Base-by-base conservation (phyloP, 2,329 filamentous ascomycete genomes). In the Grosmannia clavigera region DNA sequence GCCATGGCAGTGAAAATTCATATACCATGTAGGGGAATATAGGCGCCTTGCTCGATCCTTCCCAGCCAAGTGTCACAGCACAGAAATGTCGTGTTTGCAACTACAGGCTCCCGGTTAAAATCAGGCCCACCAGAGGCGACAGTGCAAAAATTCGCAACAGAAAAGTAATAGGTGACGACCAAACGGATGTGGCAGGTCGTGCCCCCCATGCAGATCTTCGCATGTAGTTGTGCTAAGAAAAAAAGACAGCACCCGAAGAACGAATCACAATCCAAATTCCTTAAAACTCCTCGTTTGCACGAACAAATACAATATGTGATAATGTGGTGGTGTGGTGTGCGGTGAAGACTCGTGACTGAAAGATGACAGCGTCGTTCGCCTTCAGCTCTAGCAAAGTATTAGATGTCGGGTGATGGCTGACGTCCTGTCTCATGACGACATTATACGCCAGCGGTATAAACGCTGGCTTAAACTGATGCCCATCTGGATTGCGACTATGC, bases 211-310 rank as follows among this genome's bases (percentile, higher is more conserved):
- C 38, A 43, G 31, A 38, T 35, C 31, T 38, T 38, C 33, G 22
- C 22, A 29, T 22, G 40, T 25, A 27, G 16, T 4, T 16, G 25
- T 27, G 25, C 25, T 35, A 43, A 61, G 38, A 60, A 22, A 51
- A 35, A 35, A 50, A 58, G 27, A 57, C 29, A n/a, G 9, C 11
- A 16, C 52, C 38, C 33, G 22, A 52, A 22, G 56, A 50, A 59
- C 14, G 27, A 48, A 58, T 38, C 51, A 55, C 58, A 40, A 55
- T 40, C 57, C 52, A 51, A 57, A 63, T 58, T 43, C 59, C 61
- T 52, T 60, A 9, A 52, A 65, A 64, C 62, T 59, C 64, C 64
- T 55, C 62, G 55, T 64, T 57, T 55, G 54, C 56, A 46, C 57
- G 33, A 54, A 48, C 33, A 40, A 60, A 48, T 55, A 7, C n/a